phyloP scores from a whole-genome alignment of 2,329 filamentous ascomycete genomes.

The Pseudonectria buxi region DNA sequence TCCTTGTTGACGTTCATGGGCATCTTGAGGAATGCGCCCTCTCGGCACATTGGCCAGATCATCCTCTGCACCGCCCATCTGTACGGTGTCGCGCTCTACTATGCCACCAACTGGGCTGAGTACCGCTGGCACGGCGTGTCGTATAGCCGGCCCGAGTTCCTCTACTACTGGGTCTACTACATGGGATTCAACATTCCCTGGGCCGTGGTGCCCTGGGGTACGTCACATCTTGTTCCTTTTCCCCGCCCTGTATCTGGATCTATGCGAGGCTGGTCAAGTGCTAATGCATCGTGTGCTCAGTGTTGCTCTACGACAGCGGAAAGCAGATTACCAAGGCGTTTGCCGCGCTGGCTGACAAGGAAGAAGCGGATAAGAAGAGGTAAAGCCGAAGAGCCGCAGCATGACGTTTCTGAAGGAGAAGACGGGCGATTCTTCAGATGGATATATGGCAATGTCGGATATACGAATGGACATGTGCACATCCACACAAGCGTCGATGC shows the following conservation, averaged over 20 bases:
- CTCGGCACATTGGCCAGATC: conserved; percentile 46
- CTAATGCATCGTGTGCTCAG: conserved; percentile 15
- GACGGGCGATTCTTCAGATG: no score
- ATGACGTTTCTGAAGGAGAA: no score
- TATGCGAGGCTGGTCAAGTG: conserved; percentile 2
- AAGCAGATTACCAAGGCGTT: conserved; percentile 22
- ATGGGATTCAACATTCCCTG: conserved; percentile 55
- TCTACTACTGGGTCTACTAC: conserved; percentile 61
- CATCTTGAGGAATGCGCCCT: conserved; percentile 36
- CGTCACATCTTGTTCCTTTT: conserved; percentile 25
- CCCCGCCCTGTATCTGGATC: neutral
- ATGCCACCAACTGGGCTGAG: conserved; percentile 49
- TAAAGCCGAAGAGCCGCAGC: conserved; percentile 4
- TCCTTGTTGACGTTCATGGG: conserved; percentile 42
- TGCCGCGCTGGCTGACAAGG: conserved; percentile 14
- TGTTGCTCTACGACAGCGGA: conserved; percentile 28
- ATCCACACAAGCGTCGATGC: no score
- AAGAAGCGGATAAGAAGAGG: conserved; percentile 12
- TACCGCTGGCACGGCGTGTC: conserved; percentile 36
- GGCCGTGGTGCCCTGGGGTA: conserved; percentile 49
- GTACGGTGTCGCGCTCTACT: conserved; percentile 59
- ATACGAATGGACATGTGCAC: no score
- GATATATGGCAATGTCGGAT: no score
- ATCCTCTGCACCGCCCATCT: conserved; percentile 47
- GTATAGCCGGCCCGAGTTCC: conserved; percentile 51